A percentile compares a stretch with the other conserved stretches of the same genome.
Conservation (phyloP, 371 early-diverging fungal species). For the Parasitella parasitica region DNA sequence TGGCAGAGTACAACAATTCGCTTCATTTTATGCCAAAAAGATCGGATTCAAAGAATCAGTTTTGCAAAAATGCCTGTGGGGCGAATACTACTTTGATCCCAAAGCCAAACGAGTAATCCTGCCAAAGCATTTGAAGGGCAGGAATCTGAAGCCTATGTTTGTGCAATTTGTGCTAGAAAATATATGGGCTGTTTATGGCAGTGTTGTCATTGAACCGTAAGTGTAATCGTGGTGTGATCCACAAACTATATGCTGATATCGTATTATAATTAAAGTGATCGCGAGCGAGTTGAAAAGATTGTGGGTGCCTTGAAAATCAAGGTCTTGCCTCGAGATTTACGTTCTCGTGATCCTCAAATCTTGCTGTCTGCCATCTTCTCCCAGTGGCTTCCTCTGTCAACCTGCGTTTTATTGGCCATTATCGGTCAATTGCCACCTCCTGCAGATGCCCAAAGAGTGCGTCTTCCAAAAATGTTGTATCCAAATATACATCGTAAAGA, state of each 20-base stretch:
- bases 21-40: conserved; percentile 85
- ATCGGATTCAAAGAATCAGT: conserved; percentile 80
- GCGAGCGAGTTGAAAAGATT: conserved; percentile 90
- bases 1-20: conserved; percentile 85
- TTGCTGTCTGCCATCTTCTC: conserved; percentile 79
- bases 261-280: conserved; percentile 49
- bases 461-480: conserved; percentile 80
- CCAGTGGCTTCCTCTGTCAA: conserved; percentile 83
- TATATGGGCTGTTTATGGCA: conserved; percentile 95
- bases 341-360: conserved; percentile 79
- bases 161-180: conserved; percentile 95
- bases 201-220: conserved; percentile 70
- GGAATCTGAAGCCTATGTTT: conserved; percentile 88
- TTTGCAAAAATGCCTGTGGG: conserved; percentile 88
- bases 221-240: too few relatives aligned
- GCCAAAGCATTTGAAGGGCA: conserved; percentile 82
- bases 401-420: conserved; percentile 74
- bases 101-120: conserved; percentile 89
- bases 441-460: conserved; percentile 71
- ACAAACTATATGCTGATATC: not conserved
- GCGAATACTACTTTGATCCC: conserved; percentile 94
- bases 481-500: conserved; percentile 48
- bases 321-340: conserved; percentile 83
- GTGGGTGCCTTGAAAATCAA: conserved; percentile 84
- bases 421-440: conserved; percentile 92